Percentiles rank a stretch among this genome's conserved stretches.
Evolutionary conservation across 352 stramenopile genomes (phyloP).

Genomic region (Pythium folliculosum): DNA sequence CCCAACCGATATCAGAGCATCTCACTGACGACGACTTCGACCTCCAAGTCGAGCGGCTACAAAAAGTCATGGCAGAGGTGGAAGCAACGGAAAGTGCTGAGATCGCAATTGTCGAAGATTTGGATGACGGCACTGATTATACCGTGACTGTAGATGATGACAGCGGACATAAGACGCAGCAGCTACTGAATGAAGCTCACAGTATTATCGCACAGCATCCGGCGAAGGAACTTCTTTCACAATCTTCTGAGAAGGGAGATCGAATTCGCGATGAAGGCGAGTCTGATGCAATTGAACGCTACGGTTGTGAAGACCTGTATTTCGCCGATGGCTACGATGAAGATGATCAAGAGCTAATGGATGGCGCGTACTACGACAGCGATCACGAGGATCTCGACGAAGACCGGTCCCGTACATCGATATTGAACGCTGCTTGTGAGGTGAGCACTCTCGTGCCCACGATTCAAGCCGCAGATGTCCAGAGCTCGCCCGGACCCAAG

Average conservation of each 20-base stretch:
- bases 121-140: slow-evolving; percentile 3
- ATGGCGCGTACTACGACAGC: slow-evolving; percentile 22
- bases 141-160: slow-evolving; percentile 23
- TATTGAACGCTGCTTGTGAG: not conserved
- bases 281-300: not conserved
- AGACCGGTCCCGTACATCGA: not conserved
- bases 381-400: slow-evolving; percentile 3
- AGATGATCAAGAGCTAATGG: slow-evolving; percentile 26
- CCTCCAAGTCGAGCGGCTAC: not conserved
- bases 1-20: not conserved
- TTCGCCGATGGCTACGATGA: slow-evolving; percentile 20
- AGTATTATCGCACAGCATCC: slow-evolving; percentile 26
- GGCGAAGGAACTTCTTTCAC: not conserved
- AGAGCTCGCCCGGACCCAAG: no score
- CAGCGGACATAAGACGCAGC: slow-evolving; percentile 37
- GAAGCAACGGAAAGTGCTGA: slow-evolving; percentile 1
- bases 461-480: no score
- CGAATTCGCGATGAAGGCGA: not conserved
- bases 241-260: not conserved
- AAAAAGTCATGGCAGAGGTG: slow-evolving; percentile 12
- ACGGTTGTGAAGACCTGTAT: not conserved
- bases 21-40: not conserved
- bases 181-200: slow-evolving; percentile 43
- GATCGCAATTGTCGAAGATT: not conserved
- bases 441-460: not conserved